Evolutionary conservation across 345 rosid genomes (phyloP).

Genomic region (Bruguiera parviflora): DNA sequence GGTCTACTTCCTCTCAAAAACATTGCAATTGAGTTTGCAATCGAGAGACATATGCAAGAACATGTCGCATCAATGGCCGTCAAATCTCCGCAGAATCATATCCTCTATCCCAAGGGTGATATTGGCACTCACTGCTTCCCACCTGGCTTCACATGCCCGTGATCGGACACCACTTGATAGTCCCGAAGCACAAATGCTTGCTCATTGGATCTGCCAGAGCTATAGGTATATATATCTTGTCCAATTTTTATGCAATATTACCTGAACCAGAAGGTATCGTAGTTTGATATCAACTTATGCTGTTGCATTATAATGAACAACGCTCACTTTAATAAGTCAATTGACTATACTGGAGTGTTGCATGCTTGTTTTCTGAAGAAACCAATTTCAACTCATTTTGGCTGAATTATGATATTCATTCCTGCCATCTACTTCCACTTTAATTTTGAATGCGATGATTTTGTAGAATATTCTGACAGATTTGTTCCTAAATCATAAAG

Average conservation of each 20-base stretch:
- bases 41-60: conserved; percentile 96
- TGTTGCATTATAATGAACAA: too few relatives aligned
- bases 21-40: conserved; percentile 91
- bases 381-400: too few relatives aligned
- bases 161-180: conserved; percentile 82
- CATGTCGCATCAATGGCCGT: conserved; percentile 91
- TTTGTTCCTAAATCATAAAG: neutral
- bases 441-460: too few relatives aligned
- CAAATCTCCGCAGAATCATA: conserved; percentile 87
- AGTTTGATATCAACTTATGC: too few relatives aligned
- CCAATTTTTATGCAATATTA: too few relatives aligned
- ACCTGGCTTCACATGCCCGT: conserved; percentile 77
- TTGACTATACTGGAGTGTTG: too few relatives aligned
- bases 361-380: too few relatives aligned
- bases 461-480: neutral
- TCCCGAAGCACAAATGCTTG: conserved; percentile 98
- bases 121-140: conserved; percentile 86
- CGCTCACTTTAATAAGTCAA: too few relatives aligned
- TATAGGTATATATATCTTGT: conserved; percentile 48
- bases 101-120: conserved; percentile 94
- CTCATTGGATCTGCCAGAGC: conserved; percentile 95
- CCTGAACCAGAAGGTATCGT: too few relatives aligned
- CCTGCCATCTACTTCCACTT: too few relatives aligned
- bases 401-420: too few relatives aligned
- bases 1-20: too few relatives aligned